phyloP scores from a whole-genome alignment of 768 basidiomycete species.

The Crucibulum laeve region DNA sequence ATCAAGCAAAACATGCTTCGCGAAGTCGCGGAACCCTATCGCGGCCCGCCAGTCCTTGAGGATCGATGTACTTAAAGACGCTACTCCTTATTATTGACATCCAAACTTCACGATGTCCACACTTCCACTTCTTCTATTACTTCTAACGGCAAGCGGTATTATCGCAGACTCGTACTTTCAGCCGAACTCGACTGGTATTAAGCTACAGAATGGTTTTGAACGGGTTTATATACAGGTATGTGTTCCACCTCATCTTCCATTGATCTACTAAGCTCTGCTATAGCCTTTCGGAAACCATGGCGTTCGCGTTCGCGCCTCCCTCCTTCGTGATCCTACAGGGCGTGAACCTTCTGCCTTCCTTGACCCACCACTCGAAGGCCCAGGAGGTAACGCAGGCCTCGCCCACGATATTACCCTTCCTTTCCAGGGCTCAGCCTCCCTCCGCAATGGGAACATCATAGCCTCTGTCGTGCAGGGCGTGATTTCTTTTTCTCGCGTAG shows the following conservation, averaged over 20 bases:
- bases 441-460: constrained; percentile 28
- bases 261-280: not conserved
- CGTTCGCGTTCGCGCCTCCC: constrained; percentile 28
- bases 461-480: constrained; percentile 18
- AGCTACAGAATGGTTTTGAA: constrained; percentile 30
- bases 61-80: no score
- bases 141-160: not conserved
- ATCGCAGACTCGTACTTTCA: constrained; percentile 12
- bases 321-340: constrained; percentile 29
- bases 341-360: constrained; percentile 26
- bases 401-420: constrained; percentile 22
- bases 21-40: no score
- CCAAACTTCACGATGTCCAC: no score
- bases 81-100: no score
- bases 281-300: constrained; percentile 32
- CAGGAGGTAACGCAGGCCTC: constrained; percentile 23
- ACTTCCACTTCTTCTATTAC: not conserved
- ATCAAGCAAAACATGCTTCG: no score
- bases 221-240: constrained; percentile 26
- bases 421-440: constrained; percentile 21
- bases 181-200: constrained; percentile 26
- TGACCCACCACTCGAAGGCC: constrained; percentile 30
- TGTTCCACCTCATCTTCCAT: not conserved
- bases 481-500: constrained; percentile 24
- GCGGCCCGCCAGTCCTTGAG: no score